Base-by-base conservation (phyloP, 306 rosid genomes). In the Quercus variabilis region DNA sequence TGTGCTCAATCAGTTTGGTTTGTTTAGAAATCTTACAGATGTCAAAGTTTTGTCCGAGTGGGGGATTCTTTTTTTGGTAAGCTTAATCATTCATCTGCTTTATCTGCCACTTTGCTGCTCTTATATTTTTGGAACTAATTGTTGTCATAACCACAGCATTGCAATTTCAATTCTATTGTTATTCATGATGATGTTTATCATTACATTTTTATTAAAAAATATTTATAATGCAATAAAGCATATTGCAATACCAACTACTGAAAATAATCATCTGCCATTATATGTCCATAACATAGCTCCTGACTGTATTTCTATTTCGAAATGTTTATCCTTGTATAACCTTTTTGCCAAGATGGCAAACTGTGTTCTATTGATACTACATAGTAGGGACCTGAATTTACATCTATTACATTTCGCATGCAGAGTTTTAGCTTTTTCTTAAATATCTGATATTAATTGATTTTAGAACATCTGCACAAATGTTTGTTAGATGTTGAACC, bases 41-140 rank as follows among this genome's bases (percentile, higher is more conserved):
- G 98, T 95, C 81, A 95, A 95, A 87, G 82, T 90, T 78, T 86
- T 95, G 81, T 95, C 99, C 28, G 99, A 95, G 80, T 93, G 98
- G 99, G 99, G 99, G 76, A 95, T 95, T 71, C 99, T 95, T 83
- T 95, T 95, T 93, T 82, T 95, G 99, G 99, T 95, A 88, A 95
- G 99, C 84, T 70, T 81, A 76, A 65, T 82, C 58, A 55, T 26
- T 74, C 70, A 56, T 77, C 51, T 57, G 43, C 78, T 65, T 51
- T 71, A 74, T 59, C 75, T 58, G 58, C 73, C 65, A 54, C 31
- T 76, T 54, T n/a, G 56, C 85, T 76, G 17, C 59, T 76, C 73
- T 77, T 83, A 13, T 79, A 43, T 6, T 25, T 38, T 69, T 43
- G 51, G 31, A 80, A 54, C 73, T 56, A 59, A 73, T 75, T 49